phyloP scores from a whole-genome alignment of 164 flowering plant species.

The Annona cherimola region DNA sequence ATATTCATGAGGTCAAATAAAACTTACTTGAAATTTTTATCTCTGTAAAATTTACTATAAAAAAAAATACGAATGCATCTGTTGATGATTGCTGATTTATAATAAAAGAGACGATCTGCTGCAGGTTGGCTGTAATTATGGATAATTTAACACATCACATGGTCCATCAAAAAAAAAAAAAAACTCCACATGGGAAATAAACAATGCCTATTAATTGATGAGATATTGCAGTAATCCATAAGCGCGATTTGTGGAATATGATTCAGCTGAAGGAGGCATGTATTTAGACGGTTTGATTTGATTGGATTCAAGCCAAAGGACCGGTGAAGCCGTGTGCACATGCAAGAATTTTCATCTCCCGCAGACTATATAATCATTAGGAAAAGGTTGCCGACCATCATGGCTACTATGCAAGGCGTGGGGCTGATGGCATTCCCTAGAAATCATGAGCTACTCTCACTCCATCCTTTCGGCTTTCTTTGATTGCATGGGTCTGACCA shows the following conservation, averaged over 20 bases:
- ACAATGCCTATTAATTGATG: too few species aligned
- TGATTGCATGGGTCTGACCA: neutral
- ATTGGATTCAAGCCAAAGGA: neutral
- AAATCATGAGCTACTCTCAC: conserved; percentile 21
- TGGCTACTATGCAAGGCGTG: conserved; percentile 11
- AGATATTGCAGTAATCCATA: neutral
- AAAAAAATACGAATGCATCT: too few species aligned
- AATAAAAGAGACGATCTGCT: too few species aligned
- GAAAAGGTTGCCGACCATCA: conserved; percentile 13
- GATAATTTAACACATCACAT: too few species aligned
- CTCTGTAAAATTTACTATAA: too few species aligned
- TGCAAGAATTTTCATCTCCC: neutral
- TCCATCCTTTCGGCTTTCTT: conserved; percentile 5
- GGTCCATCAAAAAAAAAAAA: too few species aligned
- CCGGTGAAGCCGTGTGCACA: neutral
- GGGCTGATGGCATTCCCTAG: conserved; percentile 16
- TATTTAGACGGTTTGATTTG: neutral
- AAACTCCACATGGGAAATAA: too few species aligned
- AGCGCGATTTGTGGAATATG: neutral
- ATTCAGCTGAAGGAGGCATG: neutral
- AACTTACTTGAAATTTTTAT: too few species aligned
- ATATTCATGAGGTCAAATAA: too few species aligned
- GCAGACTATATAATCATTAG: neutral
- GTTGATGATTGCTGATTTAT: too few species aligned
- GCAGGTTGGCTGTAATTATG: too few species aligned